A percentile compares a stretch with the other conserved stretches of the same genome.
Conservation (phyloP, 352 stramenopile species). For the Phytophthora uliginosa region DNA sequence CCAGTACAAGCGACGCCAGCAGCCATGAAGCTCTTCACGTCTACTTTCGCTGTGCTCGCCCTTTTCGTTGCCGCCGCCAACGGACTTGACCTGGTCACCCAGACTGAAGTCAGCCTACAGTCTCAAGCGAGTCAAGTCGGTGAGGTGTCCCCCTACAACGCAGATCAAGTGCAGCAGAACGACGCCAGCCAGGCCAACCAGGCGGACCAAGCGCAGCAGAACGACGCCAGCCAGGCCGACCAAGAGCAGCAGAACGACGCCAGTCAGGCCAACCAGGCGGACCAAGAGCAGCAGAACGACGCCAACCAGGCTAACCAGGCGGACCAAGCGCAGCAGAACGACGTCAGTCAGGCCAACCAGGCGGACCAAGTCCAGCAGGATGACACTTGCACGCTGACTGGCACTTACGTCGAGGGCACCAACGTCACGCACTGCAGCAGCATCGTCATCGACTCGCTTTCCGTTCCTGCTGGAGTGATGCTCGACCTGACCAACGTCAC, state of each 20-base stretch:
- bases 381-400: conserved; percentile 26
- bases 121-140: conserved; percentile 7
- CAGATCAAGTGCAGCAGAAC: background rate
- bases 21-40: conserved; percentile 9
- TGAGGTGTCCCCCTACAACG: conserved; percentile 6
- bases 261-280: too few species aligned
- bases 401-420: conserved; percentile 28
- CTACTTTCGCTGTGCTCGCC: conserved; percentile 1
- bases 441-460: conserved; percentile 32
- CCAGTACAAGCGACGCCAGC: background rate
- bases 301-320: background rate
- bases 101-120: conserved; percentile 10
- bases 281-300: background rate
- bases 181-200: background rate
- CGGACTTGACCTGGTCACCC: conserved; percentile 2
- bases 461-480: conserved; percentile 34
- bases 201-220: background rate
- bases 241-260: too few species aligned
- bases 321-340: background rate
- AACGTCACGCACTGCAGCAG: conserved; percentile 22
- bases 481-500: conserved; percentile 41
- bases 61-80: background rate
- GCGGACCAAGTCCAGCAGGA: background rate
- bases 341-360: background rate
- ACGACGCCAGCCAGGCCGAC: too few species aligned